These are phyloP conservation scores for Cladobotryum mycophilum DNA, from an alignment of 2,329 filamentous ascomycete species.

Conservation along the genomic window DNA sequence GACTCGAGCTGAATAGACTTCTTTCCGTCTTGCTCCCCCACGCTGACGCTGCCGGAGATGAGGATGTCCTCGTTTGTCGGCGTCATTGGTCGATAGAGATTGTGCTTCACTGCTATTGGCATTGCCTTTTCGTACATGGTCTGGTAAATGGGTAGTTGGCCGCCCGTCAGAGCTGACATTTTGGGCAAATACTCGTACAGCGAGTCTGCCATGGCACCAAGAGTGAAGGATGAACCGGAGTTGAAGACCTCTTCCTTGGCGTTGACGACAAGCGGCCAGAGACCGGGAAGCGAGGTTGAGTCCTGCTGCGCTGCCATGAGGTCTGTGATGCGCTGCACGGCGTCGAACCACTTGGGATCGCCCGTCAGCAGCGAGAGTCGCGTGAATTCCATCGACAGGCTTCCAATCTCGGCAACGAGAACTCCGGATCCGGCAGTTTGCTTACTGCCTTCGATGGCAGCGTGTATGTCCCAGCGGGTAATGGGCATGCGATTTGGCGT, in stretches of 20 bases:
- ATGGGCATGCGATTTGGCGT: slow-evolving; percentile 44
- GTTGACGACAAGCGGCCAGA: slow-evolving; percentile 66
- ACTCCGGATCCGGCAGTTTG: slow-evolving; percentile 15
- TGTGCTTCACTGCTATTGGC: slow-evolving; percentile 51
- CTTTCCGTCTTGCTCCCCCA: slow-evolving; percentile 35
- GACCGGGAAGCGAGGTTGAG: slow-evolving; percentile 60
- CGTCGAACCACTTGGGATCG: slow-evolving; percentile 67
- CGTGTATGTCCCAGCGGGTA: slow-evolving; percentile 25
- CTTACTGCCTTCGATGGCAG: slow-evolving; percentile 18
- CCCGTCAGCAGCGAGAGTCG: slow-evolving; percentile 63
- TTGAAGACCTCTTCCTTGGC: slow-evolving; percentile 42
- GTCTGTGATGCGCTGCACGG: slow-evolving; percentile 62
- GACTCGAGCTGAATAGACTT: slow-evolving; percentile 38
- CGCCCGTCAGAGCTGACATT: slow-evolving; percentile 59
- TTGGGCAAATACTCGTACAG: slow-evolving; percentile 57
- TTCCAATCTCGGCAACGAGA: slow-evolving; percentile 58
- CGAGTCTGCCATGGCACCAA: slow-evolving; percentile 49
- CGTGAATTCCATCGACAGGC: slow-evolving; percentile 65
- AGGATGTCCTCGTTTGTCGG: slow-evolving; percentile 57
- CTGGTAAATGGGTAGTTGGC: slow-evolving; percentile 51
- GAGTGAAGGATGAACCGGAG: slow-evolving; percentile 35
- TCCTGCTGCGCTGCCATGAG: slow-evolving; percentile 61
- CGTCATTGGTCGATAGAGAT: slow-evolving; percentile 66
- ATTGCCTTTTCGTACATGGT: slow-evolving; percentile 58
- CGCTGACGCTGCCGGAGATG: slow-evolving; percentile 41